Base-by-base conservation (phyloP, 371 early-diverging fungal genomes). In the Apophysomyces sp. region DNA sequence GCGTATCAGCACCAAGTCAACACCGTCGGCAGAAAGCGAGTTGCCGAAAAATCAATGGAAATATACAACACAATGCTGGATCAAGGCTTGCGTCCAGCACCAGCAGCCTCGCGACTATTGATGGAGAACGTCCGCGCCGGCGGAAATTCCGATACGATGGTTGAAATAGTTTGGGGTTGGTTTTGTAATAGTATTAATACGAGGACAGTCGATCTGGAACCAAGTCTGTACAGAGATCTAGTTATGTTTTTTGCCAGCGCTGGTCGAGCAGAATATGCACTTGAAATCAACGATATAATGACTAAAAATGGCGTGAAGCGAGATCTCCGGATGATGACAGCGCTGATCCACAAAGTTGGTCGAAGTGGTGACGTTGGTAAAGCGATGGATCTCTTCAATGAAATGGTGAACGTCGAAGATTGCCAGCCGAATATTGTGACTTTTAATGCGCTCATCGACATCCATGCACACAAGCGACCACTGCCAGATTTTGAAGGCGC, bases 381-480 rank as follows among this genome's bases (percentile, higher is more conserved):
- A 26, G 61, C 81, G 1, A 68, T 67, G 67, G 71, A 67, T 6
- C 24, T 81, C 6, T 69, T 81, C 4, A 57, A 78, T 30, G 77
- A 76, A 32, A 68, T 78, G 69, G 41, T 63, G 24, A 16, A 30
- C 12, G 51, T 39, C 7, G 69, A 67, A 11, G 54, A 52, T 4
- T 40, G 73, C 15, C 57, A 36, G 8, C 82, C 82, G 0, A 76
- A 65, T 11, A 30, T 69, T 26, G 69, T 80, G 18, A 81, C 81
- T 5, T 78, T 74, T 51, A 82, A 80, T 64, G 74, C 74, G 2
- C 34, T 84, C 16, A 79, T 84, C n/a, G 79, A 81, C 57, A 73
- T 81, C 2, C 68, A 79, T 51, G 82, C 76, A 8, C 75, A 79
- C 53, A 61, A 71, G 41, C 61, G 52, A 21, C 81, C 81, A 1